Base-by-base conservation (phyloP, 768 basidiomycete species). In the Leccinum boreale region DNA sequence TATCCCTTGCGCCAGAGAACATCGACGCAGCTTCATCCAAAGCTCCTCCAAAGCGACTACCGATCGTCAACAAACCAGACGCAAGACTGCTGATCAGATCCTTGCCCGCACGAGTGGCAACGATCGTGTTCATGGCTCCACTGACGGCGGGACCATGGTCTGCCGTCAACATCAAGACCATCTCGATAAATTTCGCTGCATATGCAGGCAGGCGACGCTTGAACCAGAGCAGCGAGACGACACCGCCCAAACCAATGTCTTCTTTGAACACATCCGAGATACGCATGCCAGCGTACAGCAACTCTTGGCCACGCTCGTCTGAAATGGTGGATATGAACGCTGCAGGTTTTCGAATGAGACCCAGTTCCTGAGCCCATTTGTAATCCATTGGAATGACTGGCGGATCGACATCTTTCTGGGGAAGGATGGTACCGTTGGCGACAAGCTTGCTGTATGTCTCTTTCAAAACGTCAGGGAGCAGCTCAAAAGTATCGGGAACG, bases 311-410 rank as follows among this genome's bases (percentile, higher is more conserved):
- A 70, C 96, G 91, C 81, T 98, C 97, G 76, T 99, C 97, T 50
- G 94, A 97, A 77, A 98, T 99, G 63, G 97, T 97, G 31, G 94
- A 97, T 80, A 97, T 96, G 81, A 96, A 97, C 3, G 97, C 94
- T 39, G 96, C 95, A 19, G 95, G 97, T 78, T 98, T 98, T 72
- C 96, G 89, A 78, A 98, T 95, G 71, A 99, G 86, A 57, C 96
- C 96, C 55, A 98, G 87, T 78, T 97, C 94, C 78, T 95, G 92
- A 35, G 95, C 95, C 96, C 96, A 98, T 81, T 98, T 98, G 87
- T 98, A 99, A 78, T 99, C 96, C 93, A 98, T 98, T n/a, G 96
- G 96, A 71, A 98, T 98, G 57, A 90, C 86, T 10, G 96, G 96
- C 5, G 95, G 94, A 23, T 94, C 91, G 55, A 86, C 79, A 79